Evolutionary conservation across 1,284 basidiomycete genomes (phyloP).

Genomic region (Pulveroboletus ridleyi): DNA sequence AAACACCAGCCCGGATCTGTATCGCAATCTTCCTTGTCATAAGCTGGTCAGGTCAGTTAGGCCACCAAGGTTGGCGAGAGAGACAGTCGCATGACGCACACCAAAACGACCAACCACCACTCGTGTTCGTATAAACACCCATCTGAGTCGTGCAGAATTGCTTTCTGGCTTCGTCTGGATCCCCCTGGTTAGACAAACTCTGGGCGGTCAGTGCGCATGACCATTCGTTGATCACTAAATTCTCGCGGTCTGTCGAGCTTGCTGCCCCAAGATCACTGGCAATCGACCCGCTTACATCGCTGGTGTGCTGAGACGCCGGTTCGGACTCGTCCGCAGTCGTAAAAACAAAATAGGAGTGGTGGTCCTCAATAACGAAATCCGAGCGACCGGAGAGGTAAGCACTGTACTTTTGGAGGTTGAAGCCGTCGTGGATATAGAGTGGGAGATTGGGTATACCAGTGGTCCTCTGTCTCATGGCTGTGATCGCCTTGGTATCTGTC

Average conservation of each 20-base stretch:
- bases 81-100: slow-evolving; percentile 50
- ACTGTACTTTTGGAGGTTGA: slow-evolving; percentile 65
- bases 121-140: slow-evolving; percentile 62
- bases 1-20: slow-evolving; percentile 75
- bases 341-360: slow-evolving; percentile 81
- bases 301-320: slow-evolving; percentile 55
- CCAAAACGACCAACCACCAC: slow-evolving; percentile 81
- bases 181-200: slow-evolving; percentile 55
- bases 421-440: slow-evolving; percentile 80
- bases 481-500: slow-evolving; percentile 29
- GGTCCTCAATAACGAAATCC: slow-evolving; percentile 81
- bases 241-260: slow-evolving; percentile 52
- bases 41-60: slow-evolving; percentile 32
- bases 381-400: slow-evolving; percentile 57
- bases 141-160: slow-evolving; percentile 71
- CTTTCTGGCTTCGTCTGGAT: slow-evolving; percentile 53
- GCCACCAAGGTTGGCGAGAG: not conserved
- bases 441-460: slow-evolving; percentile 52
- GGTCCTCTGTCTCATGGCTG: slow-evolving; percentile 31
- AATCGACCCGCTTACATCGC: slow-evolving; percentile 52
- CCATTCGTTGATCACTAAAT: slow-evolving; percentile 77
- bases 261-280: slow-evolving; percentile 46
- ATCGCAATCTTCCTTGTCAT: slow-evolving; percentile 66
- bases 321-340: slow-evolving; percentile 51
- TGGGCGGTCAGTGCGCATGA: slow-evolving; percentile 71